These are phyloP conservation scores for Tolypocladium amazonense DNA, from an alignment of 2,329 filamentous ascomycete species.

Conservation along the genomic window DNA sequence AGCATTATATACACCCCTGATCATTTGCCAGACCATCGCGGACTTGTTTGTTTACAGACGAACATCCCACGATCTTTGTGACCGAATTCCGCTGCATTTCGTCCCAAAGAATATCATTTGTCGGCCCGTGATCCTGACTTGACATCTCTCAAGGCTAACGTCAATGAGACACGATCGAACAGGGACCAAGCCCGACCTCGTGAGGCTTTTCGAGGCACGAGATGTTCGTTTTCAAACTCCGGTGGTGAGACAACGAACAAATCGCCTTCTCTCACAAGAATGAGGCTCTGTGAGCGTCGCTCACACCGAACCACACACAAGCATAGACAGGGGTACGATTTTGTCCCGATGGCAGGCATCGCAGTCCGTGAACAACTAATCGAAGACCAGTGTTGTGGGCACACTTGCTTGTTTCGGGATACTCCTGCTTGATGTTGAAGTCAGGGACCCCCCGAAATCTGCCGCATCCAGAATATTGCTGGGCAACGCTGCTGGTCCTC, in stretches of 20 bases:
- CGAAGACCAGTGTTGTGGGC: not conserved
- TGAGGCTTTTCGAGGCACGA: too few relatives aligned
- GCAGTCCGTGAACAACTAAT: not conserved
- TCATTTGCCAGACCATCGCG: not conserved
- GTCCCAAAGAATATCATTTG: not conserved
- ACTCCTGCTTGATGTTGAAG: not conserved
- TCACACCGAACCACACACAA: not conserved
- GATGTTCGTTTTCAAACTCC: too few relatives aligned
- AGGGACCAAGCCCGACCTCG: not conserved
- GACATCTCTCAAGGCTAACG: not conserved
- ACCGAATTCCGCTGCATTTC: not conserved
- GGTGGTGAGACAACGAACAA: too few relatives aligned
- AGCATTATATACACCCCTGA: not conserved
- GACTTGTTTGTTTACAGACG: not conserved
- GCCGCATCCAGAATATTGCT: not conserved
- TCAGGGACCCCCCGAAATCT: not conserved
- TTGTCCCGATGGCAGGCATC: not conserved
- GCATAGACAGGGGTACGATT: not conserved
- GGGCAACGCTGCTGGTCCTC: not conserved
- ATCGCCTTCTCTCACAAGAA: not conserved
- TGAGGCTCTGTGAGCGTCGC: not conserved
- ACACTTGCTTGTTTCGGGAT: not conserved
- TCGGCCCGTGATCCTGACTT: not conserved
- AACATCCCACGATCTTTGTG: too few relatives aligned
- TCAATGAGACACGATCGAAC: not conserved